phyloP scores from a whole-genome alignment of 2,329 filamentous ascomycete genomes.

The Neoarthrinium moseri region DNA sequence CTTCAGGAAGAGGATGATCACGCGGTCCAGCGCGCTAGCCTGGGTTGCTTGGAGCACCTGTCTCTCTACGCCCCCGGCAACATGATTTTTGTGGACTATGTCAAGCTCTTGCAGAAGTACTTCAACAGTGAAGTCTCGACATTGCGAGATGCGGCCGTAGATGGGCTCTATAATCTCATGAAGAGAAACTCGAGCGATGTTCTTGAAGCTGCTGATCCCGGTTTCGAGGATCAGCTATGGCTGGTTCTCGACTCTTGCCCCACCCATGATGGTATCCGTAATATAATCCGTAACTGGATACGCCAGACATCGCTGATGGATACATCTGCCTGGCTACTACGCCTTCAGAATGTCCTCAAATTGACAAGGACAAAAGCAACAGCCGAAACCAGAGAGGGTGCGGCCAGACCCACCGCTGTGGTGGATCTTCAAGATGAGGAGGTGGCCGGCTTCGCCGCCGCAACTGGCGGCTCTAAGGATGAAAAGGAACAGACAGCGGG shows the following conservation, averaged over 20 bases:
- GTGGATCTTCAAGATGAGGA: conserved; percentile 95
- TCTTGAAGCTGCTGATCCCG: conserved; percentile 69
- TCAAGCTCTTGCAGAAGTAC: conserved; percentile 76
- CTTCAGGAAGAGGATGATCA: conserved; percentile 75
- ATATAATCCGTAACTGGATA: conserved; percentile 90
- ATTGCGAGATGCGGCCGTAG: conserved; percentile 77
- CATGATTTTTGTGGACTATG: conserved; percentile 81
- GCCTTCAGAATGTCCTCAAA: conserved; percentile 84
- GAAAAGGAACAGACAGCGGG: conserved; percentile 45
- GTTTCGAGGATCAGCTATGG: conserved; percentile 91
- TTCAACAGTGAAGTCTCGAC: conserved; percentile 67
- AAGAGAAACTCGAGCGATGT: conserved; percentile 86
- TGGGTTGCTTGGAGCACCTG: conserved; percentile 85
- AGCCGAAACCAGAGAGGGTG: conserved; percentile 44
- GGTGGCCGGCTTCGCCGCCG: conserved; percentile 89
- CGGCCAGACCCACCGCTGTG: conserved; percentile 48
- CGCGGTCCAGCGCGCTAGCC: conserved; percentile 71
- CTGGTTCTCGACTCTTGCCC: conserved; percentile 78
- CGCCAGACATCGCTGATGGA: conserved; percentile 82
- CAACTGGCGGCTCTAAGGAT: conserved; percentile 56
- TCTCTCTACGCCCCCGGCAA: conserved; percentile 88
- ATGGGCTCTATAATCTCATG: conserved; percentile 93
- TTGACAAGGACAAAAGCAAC: conserved; percentile 74
- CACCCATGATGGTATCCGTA: conserved; percentile 75
- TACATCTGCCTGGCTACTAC: conserved; percentile 81